phyloP scores from a whole-genome alignment of 2,329 filamentous ascomycete genomes.

The Aspergillus awamori region DNA sequence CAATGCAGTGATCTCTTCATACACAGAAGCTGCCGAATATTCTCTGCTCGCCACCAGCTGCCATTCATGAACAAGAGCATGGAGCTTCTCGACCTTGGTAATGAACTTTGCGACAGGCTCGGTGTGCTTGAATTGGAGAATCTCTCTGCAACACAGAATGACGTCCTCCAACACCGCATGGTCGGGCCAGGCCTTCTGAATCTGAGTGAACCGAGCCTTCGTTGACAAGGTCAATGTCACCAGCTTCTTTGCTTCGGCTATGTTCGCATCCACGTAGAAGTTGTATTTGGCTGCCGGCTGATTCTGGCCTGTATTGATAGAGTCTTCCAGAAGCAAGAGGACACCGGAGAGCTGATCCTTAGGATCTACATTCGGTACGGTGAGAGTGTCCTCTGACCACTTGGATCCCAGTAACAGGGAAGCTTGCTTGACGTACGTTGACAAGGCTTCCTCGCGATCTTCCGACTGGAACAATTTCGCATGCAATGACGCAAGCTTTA shows the following conservation, averaged over 20 bases:
- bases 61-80: constrained; percentile 88
- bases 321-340: constrained; percentile 66
- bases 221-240: constrained; percentile 70
- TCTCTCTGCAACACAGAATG: constrained; percentile 70
- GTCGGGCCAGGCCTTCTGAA: constrained; percentile 66
- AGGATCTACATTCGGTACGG: constrained; percentile 36
- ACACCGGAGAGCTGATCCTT: constrained; percentile 66
- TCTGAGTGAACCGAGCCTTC: constrained; percentile 70
- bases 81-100: constrained; percentile 83
- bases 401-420: constrained; percentile 39
- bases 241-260: constrained; percentile 73
- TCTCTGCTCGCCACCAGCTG: constrained; percentile 85
- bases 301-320: constrained; percentile 54
- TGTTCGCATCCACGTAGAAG: constrained; percentile 84
- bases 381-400: constrained; percentile 29
- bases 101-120: constrained; percentile 87
- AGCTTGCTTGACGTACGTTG: constrained; percentile 40
- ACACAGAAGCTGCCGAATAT: constrained; percentile 69
- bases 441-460: constrained; percentile 34
- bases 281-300: constrained; percentile 65
- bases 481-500: constrained; percentile 65
- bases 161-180: constrained; percentile 83
- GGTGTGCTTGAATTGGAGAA: constrained; percentile 73
- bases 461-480: constrained; percentile 44
- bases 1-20: constrained; percentile 76